Conservation (phyloP, 352 stramenopile genomes). For the Phytophthora fragariae region DNA sequence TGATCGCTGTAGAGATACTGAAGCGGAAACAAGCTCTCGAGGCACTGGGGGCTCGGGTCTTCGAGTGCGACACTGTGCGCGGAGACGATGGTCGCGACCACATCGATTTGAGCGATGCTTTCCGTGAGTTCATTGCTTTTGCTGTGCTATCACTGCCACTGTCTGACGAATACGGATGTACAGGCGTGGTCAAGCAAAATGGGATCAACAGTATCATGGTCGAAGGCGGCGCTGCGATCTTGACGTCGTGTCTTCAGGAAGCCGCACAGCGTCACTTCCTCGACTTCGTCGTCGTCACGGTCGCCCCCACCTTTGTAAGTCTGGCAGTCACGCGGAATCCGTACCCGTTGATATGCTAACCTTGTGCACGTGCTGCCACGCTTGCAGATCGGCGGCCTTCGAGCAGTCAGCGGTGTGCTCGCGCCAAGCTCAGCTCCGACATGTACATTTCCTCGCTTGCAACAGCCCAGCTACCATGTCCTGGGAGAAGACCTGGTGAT, state of each 20-base stretch:
- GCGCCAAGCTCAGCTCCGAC: neutral
- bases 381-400: conserved; percentile 66
- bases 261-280: conserved; percentile 53
- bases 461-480: conserved; percentile 39
- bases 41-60: conserved; percentile 50
- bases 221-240: conserved; percentile 80
- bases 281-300: conserved; percentile 75
- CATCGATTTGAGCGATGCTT: conserved; percentile 66
- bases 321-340: too few relatives aligned
- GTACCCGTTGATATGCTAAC: too few relatives aligned
- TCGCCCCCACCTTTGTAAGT: conserved; percentile 84
- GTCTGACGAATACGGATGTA: neutral
- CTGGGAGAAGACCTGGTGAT: conserved; percentile 62
- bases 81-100: conserved; percentile 31
- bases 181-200: conserved; percentile 46
- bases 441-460: conserved; percentile 44
- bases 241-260: conserved; percentile 72
- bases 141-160: too few relatives aligned
- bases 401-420: conserved; percentile 48
- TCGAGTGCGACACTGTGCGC: conserved; percentile 42
- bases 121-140: conserved; percentile 49
- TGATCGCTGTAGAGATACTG: conserved; percentile 40
- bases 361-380: neutral
- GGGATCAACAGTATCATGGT: conserved; percentile 82
- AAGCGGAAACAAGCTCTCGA: conserved; percentile 51